Base-by-base conservation (phyloP, 768 basidiomycete genomes). In the Trametes meyenii region DNA sequence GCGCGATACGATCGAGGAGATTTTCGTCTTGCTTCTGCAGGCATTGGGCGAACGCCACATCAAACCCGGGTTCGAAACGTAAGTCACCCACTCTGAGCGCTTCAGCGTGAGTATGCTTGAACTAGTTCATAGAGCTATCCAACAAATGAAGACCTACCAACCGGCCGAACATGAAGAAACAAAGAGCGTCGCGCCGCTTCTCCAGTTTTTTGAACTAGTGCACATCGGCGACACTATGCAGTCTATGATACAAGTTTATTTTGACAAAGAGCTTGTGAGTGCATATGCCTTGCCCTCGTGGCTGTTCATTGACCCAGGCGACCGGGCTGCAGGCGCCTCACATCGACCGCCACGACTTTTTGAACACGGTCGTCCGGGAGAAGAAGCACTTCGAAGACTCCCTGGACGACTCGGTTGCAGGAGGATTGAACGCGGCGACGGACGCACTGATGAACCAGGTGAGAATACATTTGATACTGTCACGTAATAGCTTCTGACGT, bases 181-280 rank as follows among this genome's bases (percentile, higher is more conserved):
- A 39, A 86, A 85, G 23, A 88, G 85, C 65, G 96, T 98, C 2
- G 94, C 96, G 0, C 97, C 97, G 0, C 76, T 99, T 2, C 77
- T 98, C 42, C 96, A 98, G 72, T 98, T 98, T 76, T 98, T 99
- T 66, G 96, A 98, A 77, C 80, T 98, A 23, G 96, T 96, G 0
- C 97, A 98, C 76, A 80, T 98, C 16, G 97, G 95, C 0, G 96
- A 99, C 71, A 99, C 93, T 16, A 98, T 98, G 45, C 94, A 96
- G 74, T 93, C 89, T 17, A 98, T 98, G 87, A 86, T 97, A 6
- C 95, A 99, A 67, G 97, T 98, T 1, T 99, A 96, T 73, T 99
- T 96, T 70, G 97, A 98, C 71, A 96, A 96, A 70, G 96, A 97
- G 68, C 77, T 98, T 75, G 93, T 91, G 62, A 24, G 87, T 71